Evolutionary conservation across 345 rosid species (phyloP), one percentile per base, ranked within the genome.

Genomic region (Diplotaxis tenuifolia): DNA sequence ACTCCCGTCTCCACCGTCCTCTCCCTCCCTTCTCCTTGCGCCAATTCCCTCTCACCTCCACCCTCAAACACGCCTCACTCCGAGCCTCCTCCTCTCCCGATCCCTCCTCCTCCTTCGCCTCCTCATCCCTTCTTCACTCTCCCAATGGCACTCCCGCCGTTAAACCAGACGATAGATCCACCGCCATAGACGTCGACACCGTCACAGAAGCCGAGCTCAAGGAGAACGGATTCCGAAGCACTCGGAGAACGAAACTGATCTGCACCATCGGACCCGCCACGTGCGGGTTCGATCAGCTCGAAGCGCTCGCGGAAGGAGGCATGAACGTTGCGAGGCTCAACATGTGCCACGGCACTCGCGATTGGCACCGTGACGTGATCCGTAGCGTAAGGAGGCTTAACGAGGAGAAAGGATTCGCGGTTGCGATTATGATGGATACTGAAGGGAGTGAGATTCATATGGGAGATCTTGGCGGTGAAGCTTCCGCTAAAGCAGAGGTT

Each of bases 361-460:
- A 92, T 62, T 96, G 99, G 99, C 99, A 96, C 67, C 84, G 89
- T 2, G 29, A 42, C 7, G 96, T 96, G 31, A 90, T 96, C 47
- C 87, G 89, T 19, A 85, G 96, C 6, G 97, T 96, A 3, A 72
- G 98, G 75, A 84, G 81, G 72, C 84, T 96, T 73, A 96, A 96
- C 67, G 97, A 90, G 66, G 98, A 96, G 83, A 96, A 92, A 80
- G 99, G 99, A 0, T 92, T 76, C 59, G 98, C 99, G 0, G 99
- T 96, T 31, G 99, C 99, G 1, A 86, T 96, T 59, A 96, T 96
- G 99, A 96, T 96, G 99, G 99, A 96, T 52, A 96, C 99, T 19
- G 98, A 96, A 86, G 99, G 99, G 10, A 96, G 99, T 59, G 99
- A 96, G 87, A 96, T 96, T 81, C 99, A 90, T 75, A 96, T 96